Evolutionary conservation across 768 basidiomycete genomes (phyloP).

Genomic region (Tylopilus plumbeoviolaceoides): DNA sequence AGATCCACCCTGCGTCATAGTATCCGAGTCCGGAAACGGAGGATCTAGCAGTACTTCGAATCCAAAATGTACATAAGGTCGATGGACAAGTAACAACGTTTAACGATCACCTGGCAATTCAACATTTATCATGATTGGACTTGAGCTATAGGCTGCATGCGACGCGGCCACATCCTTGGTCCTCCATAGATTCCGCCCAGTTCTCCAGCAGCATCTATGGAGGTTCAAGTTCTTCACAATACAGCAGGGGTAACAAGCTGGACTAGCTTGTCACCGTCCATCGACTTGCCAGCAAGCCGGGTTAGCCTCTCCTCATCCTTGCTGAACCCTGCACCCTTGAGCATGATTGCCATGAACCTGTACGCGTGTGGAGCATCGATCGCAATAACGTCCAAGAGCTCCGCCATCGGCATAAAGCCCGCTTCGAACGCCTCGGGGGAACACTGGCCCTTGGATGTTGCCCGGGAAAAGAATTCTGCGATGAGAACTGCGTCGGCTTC

Average conservation of each 20-base stretch:
- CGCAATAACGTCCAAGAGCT: conserved; percentile 82
- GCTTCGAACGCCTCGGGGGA: conserved; percentile 63
- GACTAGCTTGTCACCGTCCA: conserved; percentile 58
- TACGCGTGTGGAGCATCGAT: conserved; percentile 90
- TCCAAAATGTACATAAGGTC: too few species aligned
- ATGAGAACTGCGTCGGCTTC: conserved; percentile 76
- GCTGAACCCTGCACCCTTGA: conserved; percentile 62
- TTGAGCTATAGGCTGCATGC: too few species aligned
- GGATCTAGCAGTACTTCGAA: too few species aligned
- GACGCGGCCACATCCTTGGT: too few species aligned
- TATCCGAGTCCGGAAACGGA: too few species aligned
- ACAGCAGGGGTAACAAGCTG: conserved; percentile 50
- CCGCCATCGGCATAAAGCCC: conserved; percentile 65
- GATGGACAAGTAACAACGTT: too few species aligned
- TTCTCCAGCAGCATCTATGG: too few species aligned
- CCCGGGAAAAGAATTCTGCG: conserved; percentile 65
- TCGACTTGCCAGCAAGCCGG: conserved; percentile 57
- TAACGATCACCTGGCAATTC: too few species aligned
- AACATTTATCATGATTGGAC: too few species aligned
- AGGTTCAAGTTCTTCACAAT: neutral
- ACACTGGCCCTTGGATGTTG: conserved; percentile 56
- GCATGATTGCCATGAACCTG: conserved; percentile 66
- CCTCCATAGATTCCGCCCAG: too few species aligned
- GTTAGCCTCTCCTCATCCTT: conserved; percentile 52
- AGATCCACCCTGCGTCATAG: too few species aligned